Evolutionary conservation across 805 yeast genomes (phyloP).

Genomic region (Suhomyces tanzawaensis): DNA sequence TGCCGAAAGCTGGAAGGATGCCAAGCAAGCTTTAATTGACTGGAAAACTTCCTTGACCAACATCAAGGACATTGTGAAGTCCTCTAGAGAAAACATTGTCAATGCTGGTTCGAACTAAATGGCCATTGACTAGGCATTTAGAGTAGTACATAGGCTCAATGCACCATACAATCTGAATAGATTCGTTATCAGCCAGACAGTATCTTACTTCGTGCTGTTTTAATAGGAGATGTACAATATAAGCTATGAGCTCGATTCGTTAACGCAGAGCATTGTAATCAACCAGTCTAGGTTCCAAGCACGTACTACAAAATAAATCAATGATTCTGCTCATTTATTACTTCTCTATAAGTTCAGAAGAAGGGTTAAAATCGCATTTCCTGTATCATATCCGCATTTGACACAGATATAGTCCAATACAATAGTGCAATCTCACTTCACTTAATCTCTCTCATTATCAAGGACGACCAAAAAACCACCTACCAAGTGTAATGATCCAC

Average conservation of each 20-base stretch:
- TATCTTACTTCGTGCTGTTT: too few relatives aligned
- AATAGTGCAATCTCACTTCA: slow-evolving; percentile 4
- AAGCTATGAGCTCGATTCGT: too few relatives aligned
- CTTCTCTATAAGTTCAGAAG: too few relatives aligned
- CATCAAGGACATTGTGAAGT: slow-evolving; percentile 40
- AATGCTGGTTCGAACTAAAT: slow-evolving; percentile 19
- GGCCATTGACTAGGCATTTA: too few relatives aligned
- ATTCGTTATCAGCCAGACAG: too few relatives aligned
- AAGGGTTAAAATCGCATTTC: too few relatives aligned
- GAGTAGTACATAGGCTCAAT: not conserved
- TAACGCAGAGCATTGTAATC: too few relatives aligned
- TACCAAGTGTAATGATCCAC: slow-evolving; percentile 91
- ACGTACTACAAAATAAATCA: too few relatives aligned
- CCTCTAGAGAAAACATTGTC: slow-evolving; percentile 43
- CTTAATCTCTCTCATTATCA: slow-evolving; percentile 45
- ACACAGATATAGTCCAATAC: too few relatives aligned
- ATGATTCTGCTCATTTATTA: too few relatives aligned
- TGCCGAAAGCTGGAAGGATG: slow-evolving; percentile 36
- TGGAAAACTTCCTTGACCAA: slow-evolving; percentile 43
- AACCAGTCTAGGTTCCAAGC: too few relatives aligned
- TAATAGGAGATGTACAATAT: slow-evolving; percentile 6
- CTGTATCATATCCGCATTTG: too few relatives aligned
- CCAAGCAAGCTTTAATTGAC: slow-evolving; percentile 31
- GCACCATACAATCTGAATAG: slow-evolving; percentile 7
- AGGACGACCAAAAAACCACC: slow-evolving; percentile 90